Base-by-base conservation (phyloP, 495 filamentous ascomycete genomes). In the Xylaria curta region DNA sequence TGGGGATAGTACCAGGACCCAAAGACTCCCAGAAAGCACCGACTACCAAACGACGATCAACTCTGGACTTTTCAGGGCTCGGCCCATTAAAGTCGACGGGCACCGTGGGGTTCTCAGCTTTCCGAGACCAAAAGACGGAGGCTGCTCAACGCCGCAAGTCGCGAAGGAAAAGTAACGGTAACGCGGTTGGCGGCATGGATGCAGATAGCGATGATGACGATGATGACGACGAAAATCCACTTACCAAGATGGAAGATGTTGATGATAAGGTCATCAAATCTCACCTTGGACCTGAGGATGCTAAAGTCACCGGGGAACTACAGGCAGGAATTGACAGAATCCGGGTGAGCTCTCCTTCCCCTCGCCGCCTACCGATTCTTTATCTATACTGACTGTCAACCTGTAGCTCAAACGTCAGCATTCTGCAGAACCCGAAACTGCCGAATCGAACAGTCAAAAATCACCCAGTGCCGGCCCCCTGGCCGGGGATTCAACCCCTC, bases 251-350 rank as follows among this genome's bases (percentile, higher is more conserved):
- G 72, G 91, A 92, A 51, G 93, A 94, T 56, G 86, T 87, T 60
- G 93, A 97, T 71, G 85, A 87, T 61, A 93, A 93, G 81, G 91
- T 92, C 76, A 79, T 85, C 77, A 86, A 86, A 84, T 87, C 79
- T 72, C 90, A 85, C 73, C 81, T 85, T 42, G 86, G 75, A 56
- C 83, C 84, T 8, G 95, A 98, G 72, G 97, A 99, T 80, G 91
- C 93, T 36, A 88, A 88, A 77, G 88, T 91, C 70, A 89, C 94
- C 71, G 94, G 93, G 17, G 94, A 98, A 78, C 85, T 99, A 51
- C 92, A 93, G 40, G 95, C 97, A 73, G 94, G 94, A 36, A 91
- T 99, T 31, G 88, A 93, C 63, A 91, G 96, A 79, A 97, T 99
- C 75, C 94, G 93, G 83, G 95, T 97, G 88, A 78, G 92, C 83